Conservation (phyloP, 805 yeast genomes). For the Lipomyces anomalus region DNA sequence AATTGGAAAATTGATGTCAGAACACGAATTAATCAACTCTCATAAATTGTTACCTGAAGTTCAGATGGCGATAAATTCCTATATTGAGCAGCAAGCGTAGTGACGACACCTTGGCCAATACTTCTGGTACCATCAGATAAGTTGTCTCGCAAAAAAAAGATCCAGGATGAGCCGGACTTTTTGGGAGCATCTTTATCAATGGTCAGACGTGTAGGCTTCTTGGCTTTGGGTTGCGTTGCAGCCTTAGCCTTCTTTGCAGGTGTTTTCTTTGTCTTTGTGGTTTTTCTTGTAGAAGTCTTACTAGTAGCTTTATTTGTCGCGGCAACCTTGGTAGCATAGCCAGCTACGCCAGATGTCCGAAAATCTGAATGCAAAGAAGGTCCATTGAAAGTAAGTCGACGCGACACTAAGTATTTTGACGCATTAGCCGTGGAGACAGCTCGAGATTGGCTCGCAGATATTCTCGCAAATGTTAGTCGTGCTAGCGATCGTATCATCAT, state of each 20-base stretch:
- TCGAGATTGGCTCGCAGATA: too few species aligned
- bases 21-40: neutral
- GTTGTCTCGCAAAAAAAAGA: conserved; percentile 1
- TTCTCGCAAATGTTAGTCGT: too few species aligned
- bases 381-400: too few species aligned
- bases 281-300: conserved; percentile 3
- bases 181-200: conserved; percentile 5
- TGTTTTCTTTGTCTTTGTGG: conserved; percentile 4
- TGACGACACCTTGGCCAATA: neutral
- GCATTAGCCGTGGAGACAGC: too few species aligned
- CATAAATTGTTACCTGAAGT: neutral
- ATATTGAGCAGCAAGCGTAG: neutral
- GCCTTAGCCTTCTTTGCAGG: conserved; percentile 8
- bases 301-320: neutral
- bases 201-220: neutral
- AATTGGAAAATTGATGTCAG: neutral
- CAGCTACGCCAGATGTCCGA: too few species aligned
- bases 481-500: too few species aligned
- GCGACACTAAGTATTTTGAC: too few species aligned
- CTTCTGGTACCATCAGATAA: neutral
- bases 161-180: conserved; percentile 3
- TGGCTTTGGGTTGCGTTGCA: neutral
- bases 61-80: conserved; percentile 9
- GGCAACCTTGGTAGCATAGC: too few species aligned
- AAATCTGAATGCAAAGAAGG: too few species aligned